Base-by-base conservation (phyloP, 805 yeast genomes). In the Kluyveromyces lactis region DNA sequence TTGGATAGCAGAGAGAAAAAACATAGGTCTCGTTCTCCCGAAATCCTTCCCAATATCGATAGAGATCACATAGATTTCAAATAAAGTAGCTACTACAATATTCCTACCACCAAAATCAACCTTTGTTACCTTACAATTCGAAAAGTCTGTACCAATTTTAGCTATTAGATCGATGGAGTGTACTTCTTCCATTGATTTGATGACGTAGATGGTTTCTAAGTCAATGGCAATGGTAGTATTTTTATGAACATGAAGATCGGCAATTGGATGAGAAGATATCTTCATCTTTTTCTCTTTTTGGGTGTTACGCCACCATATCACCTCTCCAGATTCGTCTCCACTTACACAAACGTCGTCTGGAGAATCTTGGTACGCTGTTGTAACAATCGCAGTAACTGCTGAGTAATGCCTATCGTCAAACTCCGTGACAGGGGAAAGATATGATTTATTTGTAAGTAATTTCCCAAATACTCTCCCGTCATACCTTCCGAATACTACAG, bases 391-490 rank as follows among this genome's bases (percentile, higher is more conserved):
- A 2, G 66, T 58, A 13, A 61, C 63, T 38, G 55, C 41, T 3
- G 55, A 31, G 2, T 46, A 28, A 39, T 61, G 66, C 16, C 49
- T 48, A 3, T 48, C 36, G 35, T 50, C 48, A 38, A 57, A 57
- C 42, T 60, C 63, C 3, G 54, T 47, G 2, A 58, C 58, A 0
- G 64, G 64, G 27, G 55, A 51, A 36, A 58, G 44, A 39, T 57
- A 58, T 0, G 61, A 53, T 33, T 58, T 61, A 43, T 55, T 61
- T 34, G 54, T 53, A 38, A 61, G 48, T 18, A 56, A 44, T 42
- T 60, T 60, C 6, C 62, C 62, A 31, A 52, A 60, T 1, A 61
- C 53, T 35, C 60, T 52, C 7, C 66, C 66, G 40, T 60, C 64
- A 23, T 55, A 59, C 24, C 63, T 56, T 8, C 66, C 66, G 42